Evolutionary conservation across 208 protist genomes (phyloP), one percentile per base, ranked within the genome.

Genomic region (Histomonas meleagridis): DNA sequence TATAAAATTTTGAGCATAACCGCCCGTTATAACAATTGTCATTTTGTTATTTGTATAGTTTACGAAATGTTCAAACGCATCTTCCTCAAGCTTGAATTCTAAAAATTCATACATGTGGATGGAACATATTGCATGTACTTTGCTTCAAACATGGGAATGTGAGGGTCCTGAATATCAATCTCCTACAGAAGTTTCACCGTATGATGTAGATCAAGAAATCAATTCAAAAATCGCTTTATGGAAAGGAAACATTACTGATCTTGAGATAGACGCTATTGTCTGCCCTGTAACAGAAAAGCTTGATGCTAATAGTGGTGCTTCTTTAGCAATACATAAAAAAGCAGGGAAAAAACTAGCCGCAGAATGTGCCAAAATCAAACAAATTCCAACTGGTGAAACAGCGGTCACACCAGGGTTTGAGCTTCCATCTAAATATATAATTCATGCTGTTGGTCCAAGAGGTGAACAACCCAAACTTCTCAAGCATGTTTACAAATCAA

Each of bases 361-460:
- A 51, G 91, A 48, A n/a, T 93, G 72, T 53, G 23, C 16, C 5
- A 32, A 72, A 91, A 78, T 91, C 18, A 35, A 35, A 26, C 18
- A 53, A 10, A 55, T 16, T 1, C 28, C 35, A 49, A 91, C 86
- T 28, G 86, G 86, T 69, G 35, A 95, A 53, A 94, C 94, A 49
- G 62, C 93, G 78, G 38, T 95, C 21, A 96, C 95, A 18, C 95
- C 95, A 40, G 96, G 95, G 4, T 96, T 96, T 91, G 92, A 93
- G 53, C 92, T 97, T 3, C 95, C 95, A 1, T 94, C 95, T 0
- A 90, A 92, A 18, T 96, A 94, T 62, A 94, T 97, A 28, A 86
- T 97, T 18, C 95, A 96, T 92, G 96, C 95, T 7, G 95, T 96
- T 21, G 96, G 96, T 14, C 96, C 96, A 35, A 57, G 18, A 46